Conservation (phyloP, 768 basidiomycete genomes). For the Macrocybe gigantea region DNA sequence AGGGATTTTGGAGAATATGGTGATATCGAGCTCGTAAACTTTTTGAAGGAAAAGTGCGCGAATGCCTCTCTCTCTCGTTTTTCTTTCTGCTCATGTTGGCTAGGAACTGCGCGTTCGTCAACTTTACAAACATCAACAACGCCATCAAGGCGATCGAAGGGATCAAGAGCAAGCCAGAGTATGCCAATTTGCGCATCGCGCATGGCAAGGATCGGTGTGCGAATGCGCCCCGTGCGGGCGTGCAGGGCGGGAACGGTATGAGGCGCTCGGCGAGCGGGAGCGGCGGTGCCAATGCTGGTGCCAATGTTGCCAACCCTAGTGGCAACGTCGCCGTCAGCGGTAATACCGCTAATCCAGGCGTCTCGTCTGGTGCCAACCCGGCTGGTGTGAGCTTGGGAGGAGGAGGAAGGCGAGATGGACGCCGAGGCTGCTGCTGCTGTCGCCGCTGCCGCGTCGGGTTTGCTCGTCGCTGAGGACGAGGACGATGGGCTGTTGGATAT, state of each 20-base stretch:
- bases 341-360: constrained; percentile 24
- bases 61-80: background rate
- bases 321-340: constrained; percentile 16
- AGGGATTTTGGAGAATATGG: constrained; percentile 94
- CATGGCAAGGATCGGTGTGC: constrained; percentile 97
- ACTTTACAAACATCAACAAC: constrained; percentile 92
- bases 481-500: constrained; percentile 14
- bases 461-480: constrained; percentile 5
- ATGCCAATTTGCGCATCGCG: constrained; percentile 81
- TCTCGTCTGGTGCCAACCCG: constrained; percentile 11
- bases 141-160: constrained; percentile 98
- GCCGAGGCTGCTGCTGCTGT: constrained; percentile 25
- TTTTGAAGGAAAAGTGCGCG: constrained; percentile 86
- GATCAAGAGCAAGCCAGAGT: constrained; percentile 89
- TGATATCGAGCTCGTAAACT: constrained; percentile 95
- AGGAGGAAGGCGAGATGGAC: constrained; percentile 27
- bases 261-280: constrained; percentile 36
- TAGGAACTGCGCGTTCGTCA: constrained; percentile 94
- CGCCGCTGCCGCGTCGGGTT: constrained; percentile 18
- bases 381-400: constrained; percentile 25
- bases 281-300: constrained; percentile 23
- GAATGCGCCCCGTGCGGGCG: constrained; percentile 82
- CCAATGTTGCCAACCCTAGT: constrained; percentile 1
- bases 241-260: constrained; percentile 57
- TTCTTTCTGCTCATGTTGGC: background rate